Evolutionary conservation across 495 filamentous ascomycete species (phyloP), one percentile per base, ranked within the genome.

Genomic region (Xylaria cubensis): DNA sequence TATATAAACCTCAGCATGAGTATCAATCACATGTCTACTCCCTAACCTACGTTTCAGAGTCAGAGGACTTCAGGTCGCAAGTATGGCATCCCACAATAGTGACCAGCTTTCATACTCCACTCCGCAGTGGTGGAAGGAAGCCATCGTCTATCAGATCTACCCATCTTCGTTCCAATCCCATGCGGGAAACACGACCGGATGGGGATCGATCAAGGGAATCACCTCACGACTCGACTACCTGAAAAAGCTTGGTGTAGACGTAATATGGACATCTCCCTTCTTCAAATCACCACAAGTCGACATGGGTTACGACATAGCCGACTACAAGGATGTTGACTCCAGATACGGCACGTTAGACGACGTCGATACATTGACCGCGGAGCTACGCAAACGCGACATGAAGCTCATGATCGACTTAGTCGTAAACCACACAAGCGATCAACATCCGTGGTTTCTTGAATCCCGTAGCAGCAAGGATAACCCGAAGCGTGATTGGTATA

Each of bases 381-480:
- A 85, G 15, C 81, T 86, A 15, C 87, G 90, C 69, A 77, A 85
- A n/a, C 80, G 88, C 3, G 87, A 85, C 5, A 89, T 92, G 86
- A 89, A 86, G 74, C 81, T 92, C 10, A 80, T 92, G 34, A 86
- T 92, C 85, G 90, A 92, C 73, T 72, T 92, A 29, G 90, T 92
- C 0, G 87, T 90, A 12, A 92, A 92, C 70, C 90, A 92, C 74
- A 90, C 88, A 6, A 88, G 85, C 34, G 86, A 90, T 68, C 85
- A 90, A 78, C 87, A 90, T 74, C 82, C 84, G 32, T 92, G 90
- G 90, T 92, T 92, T 75, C 79, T 86, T 69, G 83, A 90, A 66
- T 89, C 86, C 10, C 80, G 86, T 42, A 82, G 82, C 46, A 85
- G 84, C 21, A 84, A 79, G 64, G 82, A 86, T 55, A 67, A 78